Evolutionary conservation across 192 early-diverging fungal species (phyloP).

Genomic region (Entomortierella beljakovae): DNA sequence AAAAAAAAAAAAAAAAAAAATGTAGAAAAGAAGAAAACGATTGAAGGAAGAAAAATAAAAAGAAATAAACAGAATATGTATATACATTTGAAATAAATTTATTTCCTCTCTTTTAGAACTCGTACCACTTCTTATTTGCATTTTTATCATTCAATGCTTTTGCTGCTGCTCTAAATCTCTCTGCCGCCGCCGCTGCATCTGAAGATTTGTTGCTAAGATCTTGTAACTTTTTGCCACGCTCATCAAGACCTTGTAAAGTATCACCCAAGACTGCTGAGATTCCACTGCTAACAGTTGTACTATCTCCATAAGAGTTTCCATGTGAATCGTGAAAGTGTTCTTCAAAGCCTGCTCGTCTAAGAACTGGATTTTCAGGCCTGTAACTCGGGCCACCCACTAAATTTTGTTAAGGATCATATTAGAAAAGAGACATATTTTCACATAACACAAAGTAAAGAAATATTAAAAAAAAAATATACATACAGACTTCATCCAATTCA

Average conservation of each 20-base stretch:
- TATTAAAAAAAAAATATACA: constrained; percentile 1
- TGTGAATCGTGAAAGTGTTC: constrained; percentile 9
- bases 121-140: constrained; percentile 76
- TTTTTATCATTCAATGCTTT: constrained; percentile 72
- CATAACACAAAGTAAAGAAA: background rate
- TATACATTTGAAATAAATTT: too few species aligned
- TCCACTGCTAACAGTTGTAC: background rate
- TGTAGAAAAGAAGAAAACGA: too few species aligned
- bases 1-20: too few species aligned
- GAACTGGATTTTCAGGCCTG: constrained; percentile 30
- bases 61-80: too few species aligned
- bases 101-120: constrained; percentile 67
- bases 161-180: constrained; percentile 67
- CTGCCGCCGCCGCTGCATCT: constrained; percentile 64
- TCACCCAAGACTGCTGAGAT: constrained; percentile 31
- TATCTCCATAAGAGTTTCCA: background rate
- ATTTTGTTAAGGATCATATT: background rate
- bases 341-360: constrained; percentile 42
- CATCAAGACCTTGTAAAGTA: constrained; percentile 60
- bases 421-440: background rate
- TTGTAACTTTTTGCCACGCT: constrained; percentile 72
- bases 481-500: constrained; percentile 43
- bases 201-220: constrained; percentile 68
- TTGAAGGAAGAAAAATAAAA: too few species aligned
- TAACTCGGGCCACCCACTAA: constrained; percentile 43